Percentiles rank a stretch among this genome's conserved stretches.
Evolutionary conservation across 2,329 filamentous ascomycete species (phyloP).

Genomic region (Parafenestella ontariensis): DNA sequence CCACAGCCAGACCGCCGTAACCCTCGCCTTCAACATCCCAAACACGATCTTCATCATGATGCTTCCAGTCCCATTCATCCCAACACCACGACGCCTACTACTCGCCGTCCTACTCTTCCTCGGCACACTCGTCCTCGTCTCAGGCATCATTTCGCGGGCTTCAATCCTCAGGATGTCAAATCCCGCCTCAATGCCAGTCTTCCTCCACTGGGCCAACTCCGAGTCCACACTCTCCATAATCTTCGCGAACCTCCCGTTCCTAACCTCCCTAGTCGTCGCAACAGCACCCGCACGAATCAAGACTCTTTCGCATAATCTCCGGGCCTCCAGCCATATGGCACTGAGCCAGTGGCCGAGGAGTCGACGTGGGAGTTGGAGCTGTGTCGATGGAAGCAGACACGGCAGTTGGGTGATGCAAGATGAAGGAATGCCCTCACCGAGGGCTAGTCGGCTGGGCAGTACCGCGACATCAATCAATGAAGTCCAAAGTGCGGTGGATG

Average conservation of each 20-base stretch:
- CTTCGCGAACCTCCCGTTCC: conserved; percentile 40
- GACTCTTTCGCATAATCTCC: conserved; percentile 15
- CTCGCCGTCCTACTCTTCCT: conserved; percentile 27
- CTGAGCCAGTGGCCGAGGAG: conserved; percentile 28
- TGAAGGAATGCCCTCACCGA: conserved; percentile 4
- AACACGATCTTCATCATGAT: conserved; percentile 28
- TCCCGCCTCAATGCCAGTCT: conserved; percentile 2
- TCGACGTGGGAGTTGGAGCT: conserved; percentile 4
- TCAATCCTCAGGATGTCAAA: conserved; percentile 8
- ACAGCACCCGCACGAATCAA: conserved; percentile 22
- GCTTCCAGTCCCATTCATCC: conserved; percentile 35
- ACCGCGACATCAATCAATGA: conserved; percentile 8
- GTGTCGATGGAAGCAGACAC: background rate
- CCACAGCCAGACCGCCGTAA: conserved; percentile 22
- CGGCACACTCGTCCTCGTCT: conserved; percentile 19
- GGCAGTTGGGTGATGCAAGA: background rate
- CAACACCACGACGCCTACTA: conserved; percentile 33
- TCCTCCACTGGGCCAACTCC: conserved; percentile 25
- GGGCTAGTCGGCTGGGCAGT: conserved; percentile 7
- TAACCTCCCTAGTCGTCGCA: conserved; percentile 30
- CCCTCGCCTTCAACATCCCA: conserved; percentile 19
- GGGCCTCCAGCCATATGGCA: conserved; percentile 12
- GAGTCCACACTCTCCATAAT: conserved; percentile 25
- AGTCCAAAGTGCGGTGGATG: background rate
- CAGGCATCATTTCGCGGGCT: conserved; percentile 25